These are phyloP conservation scores for Saccharomyces jurei DNA, from an alignment of 805 yeast species.

Conservation along the genomic window DNA sequence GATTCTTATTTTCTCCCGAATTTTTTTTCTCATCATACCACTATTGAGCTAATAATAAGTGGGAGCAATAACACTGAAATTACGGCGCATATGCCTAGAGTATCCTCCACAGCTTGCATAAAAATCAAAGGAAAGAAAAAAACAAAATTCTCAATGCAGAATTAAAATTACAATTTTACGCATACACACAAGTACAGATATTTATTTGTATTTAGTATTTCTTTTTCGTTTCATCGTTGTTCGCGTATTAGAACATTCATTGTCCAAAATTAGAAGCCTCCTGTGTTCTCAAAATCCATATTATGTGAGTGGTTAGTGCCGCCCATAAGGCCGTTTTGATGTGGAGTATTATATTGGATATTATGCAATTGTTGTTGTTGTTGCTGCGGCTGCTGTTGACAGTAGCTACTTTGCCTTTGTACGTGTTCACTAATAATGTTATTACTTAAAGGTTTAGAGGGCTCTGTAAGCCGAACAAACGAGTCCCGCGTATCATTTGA, in stretches of 20 bases:
- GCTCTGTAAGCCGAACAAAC: background rate
- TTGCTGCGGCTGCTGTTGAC: slow-evolving; percentile 7
- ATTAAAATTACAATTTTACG: background rate
- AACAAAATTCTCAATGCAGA: background rate
- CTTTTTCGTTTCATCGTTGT: background rate
- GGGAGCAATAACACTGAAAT: background rate
- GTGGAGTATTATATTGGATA: background rate
- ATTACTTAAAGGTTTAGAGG: background rate
- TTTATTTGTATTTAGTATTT: background rate
- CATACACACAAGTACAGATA: background rate
- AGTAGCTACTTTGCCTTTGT: background rate
- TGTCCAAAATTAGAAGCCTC: background rate
- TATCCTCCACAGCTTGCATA: too few species aligned
- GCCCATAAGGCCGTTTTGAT: background rate
- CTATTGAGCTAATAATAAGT: background rate
- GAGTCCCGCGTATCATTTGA: slow-evolving; percentile 13
- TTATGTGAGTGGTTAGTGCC: background rate
- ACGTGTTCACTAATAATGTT: background rate
- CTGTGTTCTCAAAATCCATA: background rate
- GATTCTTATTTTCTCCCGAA: background rate
- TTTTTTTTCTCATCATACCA: background rate
- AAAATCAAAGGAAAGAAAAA: background rate
- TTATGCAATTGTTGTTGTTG: slow-evolving; percentile 6
- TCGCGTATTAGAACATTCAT: background rate
- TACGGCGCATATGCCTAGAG: background rate